Evolutionary conservation across 2,329 filamentous ascomycete species (phyloP).

Genomic region (Neonectria coccinea): DNA sequence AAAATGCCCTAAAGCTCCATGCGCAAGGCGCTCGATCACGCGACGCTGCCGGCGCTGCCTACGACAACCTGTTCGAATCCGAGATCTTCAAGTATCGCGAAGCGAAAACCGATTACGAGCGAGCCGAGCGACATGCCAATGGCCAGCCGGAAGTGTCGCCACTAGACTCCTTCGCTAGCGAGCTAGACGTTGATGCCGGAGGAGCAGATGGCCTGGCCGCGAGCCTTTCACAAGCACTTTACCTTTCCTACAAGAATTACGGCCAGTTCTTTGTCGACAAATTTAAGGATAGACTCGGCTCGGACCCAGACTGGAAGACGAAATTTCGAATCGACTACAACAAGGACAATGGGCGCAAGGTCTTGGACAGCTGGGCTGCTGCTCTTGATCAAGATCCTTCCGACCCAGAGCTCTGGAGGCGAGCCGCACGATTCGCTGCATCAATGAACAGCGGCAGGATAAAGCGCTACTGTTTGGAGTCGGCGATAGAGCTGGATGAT

Average conservation of each 20-base stretch:
- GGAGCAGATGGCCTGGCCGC: conserved; percentile 81
- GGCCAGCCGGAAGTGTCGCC: conserved; percentile 54
- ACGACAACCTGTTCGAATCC: conserved; percentile 85
- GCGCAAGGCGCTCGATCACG: conserved; percentile 85
- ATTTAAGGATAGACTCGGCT: conserved; percentile 49
- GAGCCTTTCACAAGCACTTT: conserved; percentile 88
- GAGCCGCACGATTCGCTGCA: conserved; percentile 67
- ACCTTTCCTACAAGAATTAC: conserved; percentile 94
- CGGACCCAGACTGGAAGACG: conserved; percentile 64
- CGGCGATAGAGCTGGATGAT: conserved; percentile 75
- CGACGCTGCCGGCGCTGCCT: conserved; percentile 81
- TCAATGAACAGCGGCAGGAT: conserved; percentile 69
- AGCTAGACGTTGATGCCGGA: conserved; percentile 67
- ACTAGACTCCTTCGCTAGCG: conserved; percentile 62
- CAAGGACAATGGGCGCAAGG: conserved; percentile 54
- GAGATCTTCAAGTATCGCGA: conserved; percentile 96
- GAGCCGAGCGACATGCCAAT: conserved; percentile 70
- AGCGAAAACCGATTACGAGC: conserved; percentile 84
- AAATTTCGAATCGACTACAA: conserved; percentile 46
- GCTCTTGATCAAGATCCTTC: conserved; percentile 75
- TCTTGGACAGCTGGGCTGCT: conserved; percentile 67
- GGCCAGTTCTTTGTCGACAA: conserved; percentile 89
- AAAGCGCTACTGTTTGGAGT: conserved; percentile 72
- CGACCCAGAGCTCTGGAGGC: conserved; percentile 74
- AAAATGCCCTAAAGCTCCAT: conserved; percentile 90